phyloP scores from a whole-genome alignment of 805 yeast species.

The Lipomyces japonicus region DNA sequence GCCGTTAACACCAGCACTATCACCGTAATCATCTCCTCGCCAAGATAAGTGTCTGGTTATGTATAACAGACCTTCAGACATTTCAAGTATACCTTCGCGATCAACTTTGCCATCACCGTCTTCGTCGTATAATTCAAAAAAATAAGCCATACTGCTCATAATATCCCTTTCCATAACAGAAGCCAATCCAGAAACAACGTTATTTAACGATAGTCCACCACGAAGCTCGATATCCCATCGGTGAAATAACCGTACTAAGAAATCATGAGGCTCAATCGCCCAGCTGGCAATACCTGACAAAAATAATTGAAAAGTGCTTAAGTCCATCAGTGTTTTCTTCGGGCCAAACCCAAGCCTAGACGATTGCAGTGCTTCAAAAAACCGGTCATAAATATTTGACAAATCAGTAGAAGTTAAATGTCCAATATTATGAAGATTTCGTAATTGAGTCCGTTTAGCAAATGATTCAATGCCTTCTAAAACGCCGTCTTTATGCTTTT shows the following conservation, averaged over 20 bases:
- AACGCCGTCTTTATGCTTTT: conserved; percentile 68
- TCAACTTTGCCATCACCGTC: conserved; percentile 58
- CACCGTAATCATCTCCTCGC: background rate
- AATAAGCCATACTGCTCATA: conserved; percentile 72
- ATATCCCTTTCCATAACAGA: conserved; percentile 66
- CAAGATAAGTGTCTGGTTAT: conserved; percentile 63
- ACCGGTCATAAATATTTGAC: conserved; percentile 77
- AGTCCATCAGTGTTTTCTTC: conserved; percentile 63
- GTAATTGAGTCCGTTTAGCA: conserved; percentile 84
- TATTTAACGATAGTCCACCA: conserved; percentile 58
- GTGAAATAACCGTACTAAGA: conserved; percentile 60
- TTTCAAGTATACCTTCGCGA: conserved; percentile 72
- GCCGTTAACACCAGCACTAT: conserved; percentile 4
- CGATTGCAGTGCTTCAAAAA: conserved; percentile 71
- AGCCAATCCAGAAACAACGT: conserved; percentile 71
- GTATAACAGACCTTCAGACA: conserved; percentile 82
- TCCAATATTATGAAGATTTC: conserved; percentile 74
- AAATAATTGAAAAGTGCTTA: conserved; percentile 64
- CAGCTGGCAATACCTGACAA: conserved; percentile 79
- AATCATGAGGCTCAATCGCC: conserved; percentile 47
- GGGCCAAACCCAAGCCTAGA: conserved; percentile 46
- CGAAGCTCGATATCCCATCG: conserved; percentile 63
- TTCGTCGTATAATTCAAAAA: conserved; percentile 70
- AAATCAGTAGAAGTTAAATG: conserved; percentile 57
- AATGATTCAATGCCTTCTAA: conserved; percentile 82